phyloP scores from a whole-genome alignment of 768 basidiomycete genomes.

The Russula virescens region DNA sequence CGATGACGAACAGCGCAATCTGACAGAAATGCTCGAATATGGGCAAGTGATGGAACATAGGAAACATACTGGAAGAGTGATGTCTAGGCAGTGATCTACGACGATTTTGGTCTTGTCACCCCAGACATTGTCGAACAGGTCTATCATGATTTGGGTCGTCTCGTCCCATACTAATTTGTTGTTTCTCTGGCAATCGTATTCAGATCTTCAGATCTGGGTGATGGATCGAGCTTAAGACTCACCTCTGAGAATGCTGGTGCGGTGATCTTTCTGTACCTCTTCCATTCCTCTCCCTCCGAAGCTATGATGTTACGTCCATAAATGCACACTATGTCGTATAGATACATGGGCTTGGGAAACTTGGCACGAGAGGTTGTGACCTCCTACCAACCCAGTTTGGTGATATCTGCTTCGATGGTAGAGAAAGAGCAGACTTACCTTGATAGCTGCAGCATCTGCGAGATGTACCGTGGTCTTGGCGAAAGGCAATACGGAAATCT shows the following conservation, averaged over 20 bases:
- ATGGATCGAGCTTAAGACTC: background rate
- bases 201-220: background rate
- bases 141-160: slow-evolving; percentile 30
- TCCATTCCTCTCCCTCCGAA: slow-evolving; percentile 61
- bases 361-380: slow-evolving; percentile 42
- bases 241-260: slow-evolving; percentile 63
- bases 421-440: background rate
- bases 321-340: slow-evolving; percentile 42
- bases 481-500: slow-evolving; percentile 9
- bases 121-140: slow-evolving; percentile 42
- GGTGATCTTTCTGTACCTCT: slow-evolving; percentile 54
- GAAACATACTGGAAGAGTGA: slow-evolving; percentile 46
- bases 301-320: slow-evolving; percentile 59
- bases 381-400: slow-evolving; percentile 37
- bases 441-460: slow-evolving; percentile 20
- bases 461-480: background rate
- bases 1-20: slow-evolving; percentile 53
- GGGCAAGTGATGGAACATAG: background rate
- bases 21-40: slow-evolving; percentile 21
- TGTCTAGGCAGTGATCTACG: slow-evolving; percentile 43
- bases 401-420: too few species aligned
- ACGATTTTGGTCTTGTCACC: slow-evolving; percentile 35
- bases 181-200: slow-evolving; percentile 28
- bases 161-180: slow-evolving; percentile 39
- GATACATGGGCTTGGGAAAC: slow-evolving; percentile 51